phyloP scores from a whole-genome alignment of 495 filamentous ascomycete species.

The Penicillium coffeae region DNA sequence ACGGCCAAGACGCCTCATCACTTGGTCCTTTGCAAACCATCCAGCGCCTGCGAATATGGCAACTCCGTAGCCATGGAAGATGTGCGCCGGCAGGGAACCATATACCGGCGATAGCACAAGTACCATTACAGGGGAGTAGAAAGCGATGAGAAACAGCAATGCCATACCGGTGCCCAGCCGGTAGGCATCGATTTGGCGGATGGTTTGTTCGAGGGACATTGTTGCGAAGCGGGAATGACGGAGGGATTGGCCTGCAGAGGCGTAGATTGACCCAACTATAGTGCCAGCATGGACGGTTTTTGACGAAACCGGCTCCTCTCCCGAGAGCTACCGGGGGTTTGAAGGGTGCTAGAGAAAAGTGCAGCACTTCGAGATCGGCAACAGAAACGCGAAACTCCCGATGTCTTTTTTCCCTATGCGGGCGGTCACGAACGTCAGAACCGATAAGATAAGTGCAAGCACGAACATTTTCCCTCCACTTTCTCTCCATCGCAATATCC shows the following conservation, averaged over 20 bases:
- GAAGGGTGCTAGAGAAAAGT: background rate
- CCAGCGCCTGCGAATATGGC: constrained; percentile 58
- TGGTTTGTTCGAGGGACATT: constrained; percentile 25
- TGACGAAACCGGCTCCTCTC: no score
- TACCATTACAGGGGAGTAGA: constrained; percentile 70
- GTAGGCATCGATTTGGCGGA: constrained; percentile 27
- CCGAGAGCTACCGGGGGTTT: background rate
- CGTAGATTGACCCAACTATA: background rate
- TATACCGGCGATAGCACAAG: constrained; percentile 79
- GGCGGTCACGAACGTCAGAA: background rate
- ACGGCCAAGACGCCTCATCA: constrained; percentile 37
- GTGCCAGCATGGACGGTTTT: background rate
- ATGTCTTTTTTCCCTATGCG: background rate
- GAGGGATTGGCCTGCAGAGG: background rate
- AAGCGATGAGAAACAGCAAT: constrained; percentile 64
- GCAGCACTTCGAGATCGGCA: background rate
- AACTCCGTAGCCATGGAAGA: constrained; percentile 66
- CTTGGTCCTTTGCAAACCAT: constrained; percentile 55
- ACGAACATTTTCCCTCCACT: constrained; percentile 8
- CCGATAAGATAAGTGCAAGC: constrained; percentile 25
- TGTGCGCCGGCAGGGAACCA: constrained; percentile 68
- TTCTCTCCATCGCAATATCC: background rate
- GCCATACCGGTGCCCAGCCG: constrained; percentile 31
- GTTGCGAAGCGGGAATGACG: constrained; percentile 9
- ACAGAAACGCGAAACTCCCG: background rate